phyloP scores from a whole-genome alignment of 2,329 filamentous ascomycete species.

The Cordyceps cicadae region DNA sequence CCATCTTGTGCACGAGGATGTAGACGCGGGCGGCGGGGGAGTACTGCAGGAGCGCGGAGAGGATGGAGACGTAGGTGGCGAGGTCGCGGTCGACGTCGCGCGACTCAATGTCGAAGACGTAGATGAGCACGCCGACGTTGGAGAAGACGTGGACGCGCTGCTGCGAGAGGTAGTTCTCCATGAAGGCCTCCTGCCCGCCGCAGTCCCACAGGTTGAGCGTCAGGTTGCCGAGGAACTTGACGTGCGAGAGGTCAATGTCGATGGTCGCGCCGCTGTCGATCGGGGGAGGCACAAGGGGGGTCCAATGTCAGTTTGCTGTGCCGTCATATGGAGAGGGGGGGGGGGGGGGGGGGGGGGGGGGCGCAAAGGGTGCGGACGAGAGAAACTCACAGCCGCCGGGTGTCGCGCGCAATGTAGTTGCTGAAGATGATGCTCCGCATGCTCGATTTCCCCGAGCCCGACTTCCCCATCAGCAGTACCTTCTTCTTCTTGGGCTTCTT shows the following conservation, averaged over 20 bases:
- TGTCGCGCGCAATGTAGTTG: constrained; percentile 97
- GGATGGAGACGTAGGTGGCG: constrained; percentile 84
- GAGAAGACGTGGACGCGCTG: constrained; percentile 95
- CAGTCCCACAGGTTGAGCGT: constrained; percentile 99
- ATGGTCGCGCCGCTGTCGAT: constrained; percentile 71
- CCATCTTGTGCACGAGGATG: constrained; percentile 97
- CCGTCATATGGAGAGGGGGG: background rate
- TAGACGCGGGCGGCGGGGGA: constrained; percentile 78
- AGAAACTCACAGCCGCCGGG: constrained; percentile 59
- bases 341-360: background rate
- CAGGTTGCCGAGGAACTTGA: constrained; percentile 96
- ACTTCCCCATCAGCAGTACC: constrained; percentile 88
- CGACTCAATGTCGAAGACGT: constrained; percentile 98
- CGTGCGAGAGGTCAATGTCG: constrained; percentile 95
- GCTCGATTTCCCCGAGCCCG: constrained; percentile 92
- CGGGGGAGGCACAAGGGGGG: background rate
- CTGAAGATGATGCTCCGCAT: constrained; percentile 99
- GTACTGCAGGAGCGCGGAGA: constrained; percentile 79
- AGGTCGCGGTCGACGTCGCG: constrained; percentile 90
- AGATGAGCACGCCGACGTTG: constrained; percentile 93
- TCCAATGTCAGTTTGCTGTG: background rate
- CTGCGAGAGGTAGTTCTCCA: constrained; percentile 94
- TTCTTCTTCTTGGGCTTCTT: constrained; percentile 77
- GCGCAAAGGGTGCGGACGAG: background rate
- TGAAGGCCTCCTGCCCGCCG: constrained; percentile 96